Evolutionary conservation across 2,329 filamentous ascomycete species (phyloP).

Genomic region (Cercospora nicotianae): DNA sequence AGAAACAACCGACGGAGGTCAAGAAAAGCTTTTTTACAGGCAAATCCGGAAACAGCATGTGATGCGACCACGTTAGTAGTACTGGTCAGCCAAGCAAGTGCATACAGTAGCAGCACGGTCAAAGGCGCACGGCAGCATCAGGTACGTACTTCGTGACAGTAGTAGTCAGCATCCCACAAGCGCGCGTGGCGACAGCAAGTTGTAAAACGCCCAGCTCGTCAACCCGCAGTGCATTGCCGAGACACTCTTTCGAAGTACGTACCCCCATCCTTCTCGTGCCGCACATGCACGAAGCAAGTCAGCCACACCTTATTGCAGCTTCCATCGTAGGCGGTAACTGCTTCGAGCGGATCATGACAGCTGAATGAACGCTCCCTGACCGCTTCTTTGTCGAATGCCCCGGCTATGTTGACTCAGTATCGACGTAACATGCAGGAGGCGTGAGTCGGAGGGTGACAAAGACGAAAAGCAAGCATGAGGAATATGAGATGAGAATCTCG

Average conservation of each 20-base stretch:
- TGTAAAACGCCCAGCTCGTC: neutral
- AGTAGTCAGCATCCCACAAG: neutral
- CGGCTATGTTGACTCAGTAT: neutral
- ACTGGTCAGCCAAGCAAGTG: neutral
- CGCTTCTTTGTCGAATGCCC: neutral
- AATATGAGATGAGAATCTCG: neutral
- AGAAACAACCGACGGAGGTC: neutral
- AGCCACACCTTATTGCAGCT: neutral
- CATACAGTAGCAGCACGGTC: no score
- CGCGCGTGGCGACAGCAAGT: neutral
- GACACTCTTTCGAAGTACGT: neutral
- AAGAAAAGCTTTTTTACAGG: slow-evolving; percentile 1
- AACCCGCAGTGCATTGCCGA: neutral
- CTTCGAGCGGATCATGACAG: neutral
- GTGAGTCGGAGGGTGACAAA: neutral
- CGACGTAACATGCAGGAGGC: neutral
- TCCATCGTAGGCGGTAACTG: neutral
- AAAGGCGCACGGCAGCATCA: neutral
- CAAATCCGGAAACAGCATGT: neutral
- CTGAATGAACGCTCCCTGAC: neutral
- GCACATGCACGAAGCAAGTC: neutral
- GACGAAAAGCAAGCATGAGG: neutral
- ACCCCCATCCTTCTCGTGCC: neutral
- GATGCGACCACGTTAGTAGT: neutral
- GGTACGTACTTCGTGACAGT: neutral